Evolutionary conservation across 2,329 filamentous ascomycete genomes (phyloP).

Genomic region (Fusarium praegraminearum): DNA sequence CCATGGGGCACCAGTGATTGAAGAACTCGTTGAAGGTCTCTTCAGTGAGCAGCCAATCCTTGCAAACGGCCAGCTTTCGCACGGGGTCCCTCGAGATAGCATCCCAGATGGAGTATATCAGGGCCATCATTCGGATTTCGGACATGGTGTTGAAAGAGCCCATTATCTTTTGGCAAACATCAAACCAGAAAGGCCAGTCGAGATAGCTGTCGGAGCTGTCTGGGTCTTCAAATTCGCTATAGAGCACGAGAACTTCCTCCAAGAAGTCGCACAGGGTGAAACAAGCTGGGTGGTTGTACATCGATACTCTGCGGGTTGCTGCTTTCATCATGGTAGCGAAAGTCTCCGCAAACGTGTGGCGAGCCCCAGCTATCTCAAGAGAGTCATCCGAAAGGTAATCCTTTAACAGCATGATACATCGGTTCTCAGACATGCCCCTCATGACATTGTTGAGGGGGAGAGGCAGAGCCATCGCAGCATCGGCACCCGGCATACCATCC

Average conservation of each 20-base stretch:
- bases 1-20: constrained; percentile 96
- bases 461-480: constrained; percentile 74
- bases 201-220: constrained; percentile 61
- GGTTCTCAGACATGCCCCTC: constrained; percentile 88
- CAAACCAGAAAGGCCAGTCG: constrained; percentile 88
- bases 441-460: constrained; percentile 76
- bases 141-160: constrained; percentile 89
- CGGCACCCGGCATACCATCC: constrained; percentile 65
- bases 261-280: constrained; percentile 93
- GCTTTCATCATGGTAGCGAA: constrained; percentile 81
- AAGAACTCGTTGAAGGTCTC: constrained; percentile 84
- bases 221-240: constrained; percentile 61
- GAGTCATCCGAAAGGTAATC: constrained; percentile 74
- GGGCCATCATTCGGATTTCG: constrained; percentile 85
- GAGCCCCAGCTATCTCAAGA: constrained; percentile 56
- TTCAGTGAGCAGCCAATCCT: constrained; percentile 80
- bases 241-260: constrained; percentile 80
- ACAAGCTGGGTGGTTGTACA: constrained; percentile 85
- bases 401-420: constrained; percentile 82
- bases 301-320: constrained; percentile 78
- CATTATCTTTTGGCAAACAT: constrained; percentile 82
- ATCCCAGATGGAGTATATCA: constrained; percentile 85
- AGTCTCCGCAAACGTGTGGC: constrained; percentile 79
- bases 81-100: constrained; percentile 73
- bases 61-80: constrained; percentile 77